These are phyloP conservation scores for Exophiala calicioides DNA, from an alignment of 2,329 filamentous ascomycete species.

Conservation along the genomic window DNA sequence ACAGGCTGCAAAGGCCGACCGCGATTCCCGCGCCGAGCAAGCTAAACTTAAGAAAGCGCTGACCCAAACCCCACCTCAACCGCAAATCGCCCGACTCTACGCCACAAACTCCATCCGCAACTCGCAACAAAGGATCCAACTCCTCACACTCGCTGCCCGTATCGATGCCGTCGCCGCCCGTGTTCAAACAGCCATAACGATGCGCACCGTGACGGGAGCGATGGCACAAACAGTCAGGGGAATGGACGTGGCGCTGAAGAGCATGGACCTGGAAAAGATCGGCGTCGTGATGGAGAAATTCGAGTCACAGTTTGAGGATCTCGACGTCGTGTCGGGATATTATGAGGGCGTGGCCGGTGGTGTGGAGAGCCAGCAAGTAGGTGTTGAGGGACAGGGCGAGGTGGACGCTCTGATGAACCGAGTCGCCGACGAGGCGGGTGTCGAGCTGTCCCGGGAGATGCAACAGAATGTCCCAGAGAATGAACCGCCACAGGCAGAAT, in stretches of 20 bases:
- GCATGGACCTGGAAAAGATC: constrained; percentile 55
- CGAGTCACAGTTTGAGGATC: constrained; percentile 57
- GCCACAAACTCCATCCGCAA: constrained; percentile 49
- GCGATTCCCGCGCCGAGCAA: constrained; percentile 50
- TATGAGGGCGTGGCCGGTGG: constrained; percentile 79
- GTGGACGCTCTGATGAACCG: constrained; percentile 83
- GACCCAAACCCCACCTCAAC: constrained; percentile 46
- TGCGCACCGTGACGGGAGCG: constrained; percentile 48
- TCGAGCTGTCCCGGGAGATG: constrained; percentile 78
- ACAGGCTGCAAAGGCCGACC: constrained; percentile 48
- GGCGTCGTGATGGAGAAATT: constrained; percentile 67
- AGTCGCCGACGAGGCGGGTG: constrained; percentile 82
- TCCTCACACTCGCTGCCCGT: constrained; percentile 48
- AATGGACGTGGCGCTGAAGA: constrained; percentile 47
- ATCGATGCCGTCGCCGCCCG: constrained; percentile 53
- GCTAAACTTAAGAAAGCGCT: constrained; percentile 51
- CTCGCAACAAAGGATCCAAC: constrained; percentile 48
- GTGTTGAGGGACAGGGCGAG: constrained; percentile 70
- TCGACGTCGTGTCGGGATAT: constrained; percentile 61
- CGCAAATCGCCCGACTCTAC: constrained; percentile 53
- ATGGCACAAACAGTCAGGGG: constrained; percentile 48
- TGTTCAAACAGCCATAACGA: constrained; percentile 50
- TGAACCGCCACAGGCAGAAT: constrained; percentile 22
- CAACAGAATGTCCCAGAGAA: constrained; percentile 28
- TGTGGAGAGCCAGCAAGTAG: constrained; percentile 35